Evolutionary conservation across 768 basidiomycete species (phyloP), one percentile per base, ranked within the genome.

Genomic region (Lanmaoa rubissima): DNA sequence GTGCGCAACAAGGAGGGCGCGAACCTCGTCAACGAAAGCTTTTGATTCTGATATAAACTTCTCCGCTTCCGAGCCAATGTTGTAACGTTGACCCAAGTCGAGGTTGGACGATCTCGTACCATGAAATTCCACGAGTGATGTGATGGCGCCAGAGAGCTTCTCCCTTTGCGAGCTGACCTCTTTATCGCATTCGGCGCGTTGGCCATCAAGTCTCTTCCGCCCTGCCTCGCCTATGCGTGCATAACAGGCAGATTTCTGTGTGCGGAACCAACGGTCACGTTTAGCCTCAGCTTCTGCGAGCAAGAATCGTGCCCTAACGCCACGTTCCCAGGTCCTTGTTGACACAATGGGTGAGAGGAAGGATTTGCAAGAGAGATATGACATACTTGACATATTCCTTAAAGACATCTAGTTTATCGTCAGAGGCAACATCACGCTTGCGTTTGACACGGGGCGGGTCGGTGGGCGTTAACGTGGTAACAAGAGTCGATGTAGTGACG

Each of bases 321-420:
- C 66, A 46, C 70, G 72, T 34, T 73, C 70, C 64, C 62, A 72
- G 3, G 58, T 34, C 57, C 70, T 72, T 59, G 21, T 42, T 40
- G 21, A 54, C 38, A 9, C 28, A 12, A 28, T 59, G 13, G 3
- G 43, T 60, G 24, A 63, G 52, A 34, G n/a, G 8, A 26, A 12
- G 3, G 7, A 9, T 24, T 32, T 35, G 39, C 26, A 21, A 28
- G 39, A 2, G 35, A 41, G 34, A 44, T 11, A 24, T 38, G 52
- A 55, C 72, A 9, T 56, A 72, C 70, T 62, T 72, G 49, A 69
- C 17, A 48, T 69, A 70, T 53, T 72, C 70, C 40, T 60, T 73
- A 10, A 72, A 69, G 12, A 54, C 12, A 10, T 68, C 66, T 24
- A 49, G 5, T 41, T 65, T 68, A 2, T 68, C 65, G 17, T 70